Conservation (phyloP, 345 rosid species). For the Eucalyptus dawsonii region DNA sequence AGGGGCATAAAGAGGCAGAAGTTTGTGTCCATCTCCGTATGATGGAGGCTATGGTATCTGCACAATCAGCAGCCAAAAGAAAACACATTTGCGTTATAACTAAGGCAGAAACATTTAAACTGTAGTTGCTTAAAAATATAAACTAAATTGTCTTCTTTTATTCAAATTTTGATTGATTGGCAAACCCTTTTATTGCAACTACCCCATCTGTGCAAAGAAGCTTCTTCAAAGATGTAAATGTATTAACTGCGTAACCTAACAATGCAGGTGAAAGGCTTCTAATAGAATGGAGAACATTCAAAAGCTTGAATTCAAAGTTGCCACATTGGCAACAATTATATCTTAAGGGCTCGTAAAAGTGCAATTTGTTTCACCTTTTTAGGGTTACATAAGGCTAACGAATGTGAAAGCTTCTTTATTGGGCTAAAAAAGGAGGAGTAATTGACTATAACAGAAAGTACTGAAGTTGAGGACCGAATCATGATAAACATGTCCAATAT, state of each 20-base stretch:
- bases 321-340: background rate
- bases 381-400: background rate
- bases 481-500: background rate
- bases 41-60: slow-evolving; percentile 91
- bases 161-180: background rate
- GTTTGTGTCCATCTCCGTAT: slow-evolving; percentile 59
- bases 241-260: background rate
- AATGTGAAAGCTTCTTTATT: background rate
- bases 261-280: background rate
- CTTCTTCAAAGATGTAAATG: background rate
- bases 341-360: background rate
- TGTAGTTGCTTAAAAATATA: background rate
- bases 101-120: background rate
- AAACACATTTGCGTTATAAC: background rate
- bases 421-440: background rate
- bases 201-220: background rate
- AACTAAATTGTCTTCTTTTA: background rate
- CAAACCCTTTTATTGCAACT: background rate
- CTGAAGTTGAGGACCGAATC: background rate
- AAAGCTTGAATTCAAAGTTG: background rate
- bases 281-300: background rate
- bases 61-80: background rate
- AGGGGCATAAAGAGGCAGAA: slow-evolving; percentile 97
- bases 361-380: background rate
- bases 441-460: background rate